Evolutionary conservation across 345 rosid species (phyloP).

Genomic region (Brassica napus): Da-Ae NC_063444.1:2469501-2470000

Average conservation of each 20-base stretch:
- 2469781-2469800: conserved; percentile 71
- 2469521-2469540: too few relatives aligned
- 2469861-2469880: conserved; percentile 79
- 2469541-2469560: too few relatives aligned
- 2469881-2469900: conserved; percentile 74
- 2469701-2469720: conserved; percentile 75
- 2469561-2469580: too few relatives aligned
- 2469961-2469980: conserved; percentile 57
- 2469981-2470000: conserved; percentile 76
- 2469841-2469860: conserved; percentile 84
- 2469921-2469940: conserved; percentile 83
- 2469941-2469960: conserved; percentile 73
- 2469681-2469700: not conserved
- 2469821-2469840: conserved; percentile 78
- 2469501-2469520: too few relatives aligned
- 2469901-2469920: conserved; percentile 77
- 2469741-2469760: conserved; percentile 79
- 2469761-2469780: conserved; percentile 73
- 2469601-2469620: too few relatives aligned
- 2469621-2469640: too few relatives aligned
- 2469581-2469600: too few relatives aligned
- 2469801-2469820: conserved; percentile 69
- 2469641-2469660: too few relatives aligned
- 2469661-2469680: not conserved
- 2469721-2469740: conserved; percentile 66